Evolutionary conservation across 2,329 filamentous ascomycete species (phyloP).

Genomic region (Neonectria punicea): DNA sequence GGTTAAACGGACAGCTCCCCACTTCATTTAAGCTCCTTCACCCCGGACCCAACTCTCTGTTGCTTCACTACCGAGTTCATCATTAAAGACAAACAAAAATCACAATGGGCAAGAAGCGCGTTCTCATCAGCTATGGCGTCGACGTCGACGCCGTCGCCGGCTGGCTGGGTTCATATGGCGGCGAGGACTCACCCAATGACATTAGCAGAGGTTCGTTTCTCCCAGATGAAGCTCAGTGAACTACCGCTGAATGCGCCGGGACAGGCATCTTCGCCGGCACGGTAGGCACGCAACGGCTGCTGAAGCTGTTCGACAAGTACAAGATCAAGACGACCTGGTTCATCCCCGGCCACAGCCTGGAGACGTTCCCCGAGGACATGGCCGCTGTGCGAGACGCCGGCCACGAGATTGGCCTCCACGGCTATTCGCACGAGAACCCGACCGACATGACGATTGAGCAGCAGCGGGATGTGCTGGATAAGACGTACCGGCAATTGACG

Average conservation of each 20-base stretch:
- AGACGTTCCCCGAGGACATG: slow-evolving; percentile 60
- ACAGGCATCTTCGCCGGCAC: slow-evolving; percentile 75
- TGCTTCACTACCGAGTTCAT: background rate
- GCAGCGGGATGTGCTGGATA: slow-evolving; percentile 80
- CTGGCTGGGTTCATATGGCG: slow-evolving; percentile 80
- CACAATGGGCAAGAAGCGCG: slow-evolving; percentile 50
- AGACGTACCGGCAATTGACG: slow-evolving; percentile 76
- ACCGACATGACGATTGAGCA: slow-evolving; percentile 78
- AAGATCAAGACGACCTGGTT: slow-evolving; percentile 73
- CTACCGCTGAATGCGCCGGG: background rate
- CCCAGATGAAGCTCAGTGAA: too few relatives aligned
- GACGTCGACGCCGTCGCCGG: slow-evolving; percentile 82
- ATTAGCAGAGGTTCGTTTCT: slow-evolving; percentile 69
- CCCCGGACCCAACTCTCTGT: background rate
- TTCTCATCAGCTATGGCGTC: slow-evolving; percentile 68
- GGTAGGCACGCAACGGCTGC: slow-evolving; percentile 70
- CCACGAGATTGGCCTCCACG: slow-evolving; percentile 68
- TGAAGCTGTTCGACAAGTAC: slow-evolving; percentile 78
- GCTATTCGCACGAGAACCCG: slow-evolving; percentile 80
- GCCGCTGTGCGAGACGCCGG: slow-evolving; percentile 57
- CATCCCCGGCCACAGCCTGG: slow-evolving; percentile 60
- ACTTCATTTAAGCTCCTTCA: background rate
- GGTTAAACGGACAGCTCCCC: background rate
- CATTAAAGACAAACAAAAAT: background rate
- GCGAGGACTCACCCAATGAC: slow-evolving; percentile 76